Percentiles rank a stretch among this genome's conserved stretches.
phyloP scores from a whole-genome alignment of 495 filamentous ascomycete species.

The Xylaria cubensis region DNA sequence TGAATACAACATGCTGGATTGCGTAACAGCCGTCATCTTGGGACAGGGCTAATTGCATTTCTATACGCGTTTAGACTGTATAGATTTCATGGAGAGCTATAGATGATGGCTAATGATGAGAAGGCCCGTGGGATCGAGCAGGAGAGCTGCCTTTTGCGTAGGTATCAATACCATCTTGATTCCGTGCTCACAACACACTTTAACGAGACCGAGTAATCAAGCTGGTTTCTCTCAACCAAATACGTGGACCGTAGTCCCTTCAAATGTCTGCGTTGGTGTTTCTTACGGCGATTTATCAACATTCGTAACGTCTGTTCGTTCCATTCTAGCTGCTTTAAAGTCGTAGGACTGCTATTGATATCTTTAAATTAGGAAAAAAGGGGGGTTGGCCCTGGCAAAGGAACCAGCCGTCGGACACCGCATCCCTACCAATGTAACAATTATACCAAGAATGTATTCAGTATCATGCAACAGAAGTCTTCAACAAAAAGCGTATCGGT shows the following conservation, averaged over 20 bases:
- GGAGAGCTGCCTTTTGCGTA: conserved; percentile 17
- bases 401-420: neutral
- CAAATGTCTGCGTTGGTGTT: neutral
- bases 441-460: too few relatives aligned
- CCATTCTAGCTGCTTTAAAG: neutral
- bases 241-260: neutral
- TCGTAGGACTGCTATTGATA: too few relatives aligned
- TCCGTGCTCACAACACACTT: conserved; percentile 9
- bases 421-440: neutral
- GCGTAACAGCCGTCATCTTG: conserved; percentile 2
- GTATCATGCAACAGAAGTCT: neutral
- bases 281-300: neutral
- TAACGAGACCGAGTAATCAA: neutral
- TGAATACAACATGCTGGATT: neutral
- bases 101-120: conserved; percentile 13
- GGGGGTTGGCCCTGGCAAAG: neutral
- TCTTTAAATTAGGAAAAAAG: neutral
- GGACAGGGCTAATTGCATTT: conserved; percentile 2
- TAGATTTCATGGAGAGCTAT: conserved; percentile 22
- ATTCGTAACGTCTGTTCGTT: neutral
- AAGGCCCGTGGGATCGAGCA: conserved; percentile 17
- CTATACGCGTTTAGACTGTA: neutral
- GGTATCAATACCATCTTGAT: neutral
- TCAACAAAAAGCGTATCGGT: neutral
- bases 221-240: neutral